Conservation (phyloP, 345 rosid species). For the Syzygium grande region DNA sequence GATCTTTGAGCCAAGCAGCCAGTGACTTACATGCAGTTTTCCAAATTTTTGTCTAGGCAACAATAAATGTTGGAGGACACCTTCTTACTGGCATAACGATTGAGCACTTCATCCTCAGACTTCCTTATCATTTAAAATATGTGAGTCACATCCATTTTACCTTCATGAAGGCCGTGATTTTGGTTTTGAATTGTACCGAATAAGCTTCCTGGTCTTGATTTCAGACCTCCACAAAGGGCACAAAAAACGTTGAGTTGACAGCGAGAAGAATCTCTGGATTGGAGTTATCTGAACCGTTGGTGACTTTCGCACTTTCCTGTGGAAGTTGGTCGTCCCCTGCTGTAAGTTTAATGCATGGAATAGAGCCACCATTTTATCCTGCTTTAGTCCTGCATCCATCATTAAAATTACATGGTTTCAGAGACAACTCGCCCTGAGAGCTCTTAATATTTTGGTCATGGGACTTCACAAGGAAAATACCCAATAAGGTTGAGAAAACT, state of each 20-base stretch:
- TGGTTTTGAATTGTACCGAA: conserved; percentile 1
- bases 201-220: background rate
- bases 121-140: conserved; percentile 63
- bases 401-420: background rate
- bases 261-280: conserved; percentile 53
- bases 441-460: too few relatives aligned
- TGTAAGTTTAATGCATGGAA: conserved; percentile 33
- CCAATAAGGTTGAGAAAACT: too few relatives aligned
- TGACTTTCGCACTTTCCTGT: conserved; percentile 78
- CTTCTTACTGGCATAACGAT: conserved; percentile 56
- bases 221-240: conserved; percentile 35
- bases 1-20: background rate
- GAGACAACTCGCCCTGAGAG: too few relatives aligned
- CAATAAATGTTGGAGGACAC: conserved; percentile 69
- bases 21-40: background rate
- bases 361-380: background rate
- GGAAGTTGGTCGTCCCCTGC: conserved; percentile 99
- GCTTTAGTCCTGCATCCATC: background rate
- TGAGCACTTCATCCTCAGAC: conserved; percentile 77
- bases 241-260: conserved; percentile 50
- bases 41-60: conserved; percentile 37
- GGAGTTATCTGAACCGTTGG: conserved; percentile 79
- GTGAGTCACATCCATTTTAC: conserved; percentile 21
- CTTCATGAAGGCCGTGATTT: background rate
- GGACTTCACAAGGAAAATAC: too few relatives aligned